Percentiles rank a stretch among this genome's conserved stretches.
phyloP scores from a whole-genome alignment of 331 rosid genomes.

The Pyrus hybrid region DNA sequence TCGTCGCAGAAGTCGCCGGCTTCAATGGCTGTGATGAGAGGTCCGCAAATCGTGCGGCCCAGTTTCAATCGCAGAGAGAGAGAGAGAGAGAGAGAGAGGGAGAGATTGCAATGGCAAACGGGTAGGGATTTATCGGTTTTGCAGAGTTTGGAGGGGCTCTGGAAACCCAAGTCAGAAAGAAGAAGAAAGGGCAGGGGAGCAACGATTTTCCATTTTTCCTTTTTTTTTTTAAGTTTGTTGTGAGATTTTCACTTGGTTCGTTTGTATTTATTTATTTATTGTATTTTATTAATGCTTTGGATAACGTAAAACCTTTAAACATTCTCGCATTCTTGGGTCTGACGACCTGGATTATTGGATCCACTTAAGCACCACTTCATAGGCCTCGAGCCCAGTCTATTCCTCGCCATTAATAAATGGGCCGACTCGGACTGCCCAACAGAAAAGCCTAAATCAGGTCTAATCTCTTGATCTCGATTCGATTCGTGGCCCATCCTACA shows the following conservation, averaged over 20 bases:
- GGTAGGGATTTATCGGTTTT: background rate
- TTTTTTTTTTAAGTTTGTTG: no score
- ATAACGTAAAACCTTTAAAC: background rate
- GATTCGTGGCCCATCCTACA: background rate
- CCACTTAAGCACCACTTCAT: background rate
- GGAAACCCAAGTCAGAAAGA: background rate
- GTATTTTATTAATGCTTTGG: background rate
- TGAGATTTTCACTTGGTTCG: background rate
- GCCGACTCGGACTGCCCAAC: no score
- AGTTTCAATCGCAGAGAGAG: background rate
- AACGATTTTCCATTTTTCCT: no score
- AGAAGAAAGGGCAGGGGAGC: background rate
- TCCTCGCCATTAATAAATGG: no score
- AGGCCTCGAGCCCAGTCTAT: background rate
- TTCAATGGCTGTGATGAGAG: slow-evolving; percentile 6
- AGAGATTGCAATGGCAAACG: background rate
- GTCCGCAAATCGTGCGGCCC: background rate
- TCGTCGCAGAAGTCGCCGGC: slow-evolving; percentile 30
- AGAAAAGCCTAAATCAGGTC: background rate
- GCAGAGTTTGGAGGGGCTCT: slow-evolving; percentile 19
- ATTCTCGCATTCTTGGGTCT: background rate
- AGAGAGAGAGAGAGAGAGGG: background rate
- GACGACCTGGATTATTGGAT: background rate
- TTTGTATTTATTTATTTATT: no score
- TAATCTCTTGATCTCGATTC: background rate